Evolutionary conservation across 352 stramenopile genomes (phyloP).

Genomic region (Phytophthora melonis): DNA sequence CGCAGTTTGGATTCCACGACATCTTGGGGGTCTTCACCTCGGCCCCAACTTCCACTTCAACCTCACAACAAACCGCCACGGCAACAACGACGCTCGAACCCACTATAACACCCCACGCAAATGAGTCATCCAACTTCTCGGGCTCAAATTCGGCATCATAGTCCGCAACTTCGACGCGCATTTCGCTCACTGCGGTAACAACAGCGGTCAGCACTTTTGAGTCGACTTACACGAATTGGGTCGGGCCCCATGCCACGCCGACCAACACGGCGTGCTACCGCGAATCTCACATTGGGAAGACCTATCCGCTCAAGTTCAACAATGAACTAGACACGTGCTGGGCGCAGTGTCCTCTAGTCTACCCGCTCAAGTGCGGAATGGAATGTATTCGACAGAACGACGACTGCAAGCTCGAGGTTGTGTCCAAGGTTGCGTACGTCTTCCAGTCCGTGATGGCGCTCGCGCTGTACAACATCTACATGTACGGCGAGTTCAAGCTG

Average conservation of each 20-base stretch:
- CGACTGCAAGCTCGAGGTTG: conserved; percentile 43
- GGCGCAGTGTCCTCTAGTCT: conserved; percentile 53
- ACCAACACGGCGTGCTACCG: conserved; percentile 41
- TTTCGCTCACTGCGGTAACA: conserved; percentile 8
- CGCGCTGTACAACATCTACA: conserved; percentile 31
- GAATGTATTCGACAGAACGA: conserved; percentile 56
- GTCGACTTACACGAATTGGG: conserved; percentile 26
- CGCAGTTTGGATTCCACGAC: not conserved
- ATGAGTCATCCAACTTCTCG: not conserved
- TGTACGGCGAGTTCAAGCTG: conserved; percentile 29
- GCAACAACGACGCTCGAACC: not conserved
- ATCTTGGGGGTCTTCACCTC: not conserved
- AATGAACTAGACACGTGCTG: conserved; percentile 51
- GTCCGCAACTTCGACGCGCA: not conserved
- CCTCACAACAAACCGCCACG: not conserved
- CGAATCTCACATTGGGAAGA: conserved; percentile 32
- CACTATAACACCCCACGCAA: no score
- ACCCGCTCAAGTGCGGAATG: conserved; percentile 55
- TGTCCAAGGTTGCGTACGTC: conserved; percentile 41
- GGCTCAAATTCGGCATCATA: not conserved
- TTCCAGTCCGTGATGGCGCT: conserved; percentile 37
- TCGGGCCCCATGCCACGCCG: conserved; percentile 12
- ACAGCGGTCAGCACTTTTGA: conserved; percentile 20
- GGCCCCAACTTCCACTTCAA: not conserved
- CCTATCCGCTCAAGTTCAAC: conserved; percentile 34